Percentiles rank a stretch among this genome's conserved stretches.
phyloP scores from a whole-genome alignment of 2,329 filamentous ascomycete species.

The Aspergillus uvarum region DNA sequence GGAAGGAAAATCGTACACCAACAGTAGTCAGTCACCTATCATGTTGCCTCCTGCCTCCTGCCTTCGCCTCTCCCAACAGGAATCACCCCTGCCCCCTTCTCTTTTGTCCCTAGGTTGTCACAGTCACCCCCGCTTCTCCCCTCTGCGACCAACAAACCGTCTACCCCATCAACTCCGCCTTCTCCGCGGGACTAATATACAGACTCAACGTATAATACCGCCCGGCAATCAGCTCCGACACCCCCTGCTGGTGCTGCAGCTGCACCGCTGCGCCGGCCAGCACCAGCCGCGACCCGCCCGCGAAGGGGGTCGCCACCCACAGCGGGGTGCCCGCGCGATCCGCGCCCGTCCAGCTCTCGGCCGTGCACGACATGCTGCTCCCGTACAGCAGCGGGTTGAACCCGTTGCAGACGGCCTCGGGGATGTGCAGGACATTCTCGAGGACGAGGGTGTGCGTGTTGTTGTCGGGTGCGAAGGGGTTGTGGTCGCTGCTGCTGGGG shows the following conservation, averaged over 20 bases:
- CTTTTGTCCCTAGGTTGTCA: not conserved
- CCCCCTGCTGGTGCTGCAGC: constrained; percentile 10
- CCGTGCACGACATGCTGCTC: constrained; percentile 25
- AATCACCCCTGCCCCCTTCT: not conserved
- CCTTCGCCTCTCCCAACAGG: not conserved
- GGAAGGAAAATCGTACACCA: not conserved
- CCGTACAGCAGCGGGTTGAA: constrained; percentile 27
- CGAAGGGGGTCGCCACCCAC: constrained; percentile 23
- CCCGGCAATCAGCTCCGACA: constrained; percentile 25
- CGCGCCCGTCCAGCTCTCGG: constrained; percentile 22
- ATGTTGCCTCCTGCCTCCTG: not conserved
- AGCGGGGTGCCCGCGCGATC: constrained; percentile 16
- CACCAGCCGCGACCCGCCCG: constrained; percentile 20
- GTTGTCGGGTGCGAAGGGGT: constrained; percentile 6
- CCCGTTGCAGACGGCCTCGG: constrained; percentile 36
- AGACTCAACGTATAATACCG: constrained; percentile 25
- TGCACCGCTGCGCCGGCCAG: constrained; percentile 5
- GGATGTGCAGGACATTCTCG: constrained; percentile 37
- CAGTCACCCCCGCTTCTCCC: no score
- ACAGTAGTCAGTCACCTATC: not conserved
- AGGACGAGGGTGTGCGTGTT: constrained; percentile 25
- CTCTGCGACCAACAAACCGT: no score
- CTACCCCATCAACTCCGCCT: constrained; percentile 7
- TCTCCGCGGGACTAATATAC: constrained; percentile 24
- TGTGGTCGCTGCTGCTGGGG: not conserved